These are phyloP conservation scores for Jatropha curcas DNA, from an alignment of 345 rosid genomes.

Conservation along the genomic window DNA sequence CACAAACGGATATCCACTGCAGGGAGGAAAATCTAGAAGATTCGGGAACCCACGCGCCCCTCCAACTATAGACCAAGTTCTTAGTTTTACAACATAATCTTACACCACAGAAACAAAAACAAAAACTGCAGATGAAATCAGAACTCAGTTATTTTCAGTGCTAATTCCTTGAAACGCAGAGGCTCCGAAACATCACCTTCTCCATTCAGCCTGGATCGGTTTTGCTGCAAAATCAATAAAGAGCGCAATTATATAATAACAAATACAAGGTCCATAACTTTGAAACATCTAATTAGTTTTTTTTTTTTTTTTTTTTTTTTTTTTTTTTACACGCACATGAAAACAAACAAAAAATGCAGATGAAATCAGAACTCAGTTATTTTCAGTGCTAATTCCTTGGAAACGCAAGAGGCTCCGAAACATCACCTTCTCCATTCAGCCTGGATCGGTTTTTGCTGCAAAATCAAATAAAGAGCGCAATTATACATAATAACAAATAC, in stretches of 20 bases:
- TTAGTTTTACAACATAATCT: conserved; percentile 35
- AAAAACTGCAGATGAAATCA: conserved; percentile 15
- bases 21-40: conserved; percentile 28
- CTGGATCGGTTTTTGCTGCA: conserved; percentile 58
- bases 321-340: conserved; percentile 17
- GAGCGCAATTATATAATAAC: neutral
- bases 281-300: neutral
- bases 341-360: conserved; percentile 16
- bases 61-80: conserved; percentile 21
- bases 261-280: neutral
- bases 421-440: conserved; percentile 63
- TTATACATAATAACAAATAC: neutral
- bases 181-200: conserved; percentile 38
- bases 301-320: too few relatives aligned
- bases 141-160: neutral
- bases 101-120: conserved; percentile 12
- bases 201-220: conserved; percentile 54
- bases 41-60: conserved; percentile 22
- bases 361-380: conserved; percentile 2
- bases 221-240: conserved; percentile 53
- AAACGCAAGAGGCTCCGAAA: neutral
- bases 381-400: conserved; percentile 16
- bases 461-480: conserved; percentile 16
- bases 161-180: conserved; percentile 16
- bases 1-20: conserved; percentile 34